Evolutionary conservation across 2,329 filamentous ascomycete species (phyloP).

Genomic region (Fusarium guadeloupense): DNA sequence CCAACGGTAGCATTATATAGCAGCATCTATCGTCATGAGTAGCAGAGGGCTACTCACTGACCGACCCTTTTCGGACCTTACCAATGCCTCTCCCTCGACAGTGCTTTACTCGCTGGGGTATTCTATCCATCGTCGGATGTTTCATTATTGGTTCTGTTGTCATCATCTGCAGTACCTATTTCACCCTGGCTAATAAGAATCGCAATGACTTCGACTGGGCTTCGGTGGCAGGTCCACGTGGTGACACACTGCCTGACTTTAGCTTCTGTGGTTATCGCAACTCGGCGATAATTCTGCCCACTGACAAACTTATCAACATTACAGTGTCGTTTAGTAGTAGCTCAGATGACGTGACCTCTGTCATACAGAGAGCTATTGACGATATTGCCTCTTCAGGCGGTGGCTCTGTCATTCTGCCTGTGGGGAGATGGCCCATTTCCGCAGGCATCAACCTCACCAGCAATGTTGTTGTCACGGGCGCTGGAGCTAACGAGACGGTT

Average conservation of each 20-base stretch:
- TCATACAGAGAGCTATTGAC: slow-evolving; percentile 34
- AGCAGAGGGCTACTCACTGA: neutral
- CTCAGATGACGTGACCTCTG: slow-evolving; percentile 2
- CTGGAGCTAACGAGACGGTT: neutral
- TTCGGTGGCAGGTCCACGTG: slow-evolving; percentile 6
- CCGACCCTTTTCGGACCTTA: neutral
- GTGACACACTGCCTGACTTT: slow-evolving; percentile 35
- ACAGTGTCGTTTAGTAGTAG: neutral
- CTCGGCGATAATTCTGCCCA: slow-evolving; percentile 27
- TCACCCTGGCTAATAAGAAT: neutral
- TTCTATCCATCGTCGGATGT: slow-evolving; percentile 1
- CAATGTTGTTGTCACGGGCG: slow-evolving; percentile 5
- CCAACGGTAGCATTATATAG: slow-evolving; percentile 6
- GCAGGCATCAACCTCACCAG: slow-evolving; percentile 13
- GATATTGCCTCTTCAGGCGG: slow-evolving; percentile 9
- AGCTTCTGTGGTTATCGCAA: slow-evolving; percentile 35
- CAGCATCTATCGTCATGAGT: neutral
- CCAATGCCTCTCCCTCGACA: slow-evolving; percentile 15
- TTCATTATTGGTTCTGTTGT: neutral
- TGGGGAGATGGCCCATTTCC: slow-evolving; percentile 21
- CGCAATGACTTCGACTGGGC: slow-evolving; percentile 27
- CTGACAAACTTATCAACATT: neutral
- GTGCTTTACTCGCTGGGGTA: slow-evolving; percentile 9
- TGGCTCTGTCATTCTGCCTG: slow-evolving; percentile 17
- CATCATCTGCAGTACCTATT: slow-evolving; percentile 13